A percentile compares a stretch with the other conserved stretches of the same genome.
These are phyloP conservation scores for Insectozyma bohioensis DNA, from an alignment of 1,139 yeast genomes.

Conservation along the genomic window DNA sequence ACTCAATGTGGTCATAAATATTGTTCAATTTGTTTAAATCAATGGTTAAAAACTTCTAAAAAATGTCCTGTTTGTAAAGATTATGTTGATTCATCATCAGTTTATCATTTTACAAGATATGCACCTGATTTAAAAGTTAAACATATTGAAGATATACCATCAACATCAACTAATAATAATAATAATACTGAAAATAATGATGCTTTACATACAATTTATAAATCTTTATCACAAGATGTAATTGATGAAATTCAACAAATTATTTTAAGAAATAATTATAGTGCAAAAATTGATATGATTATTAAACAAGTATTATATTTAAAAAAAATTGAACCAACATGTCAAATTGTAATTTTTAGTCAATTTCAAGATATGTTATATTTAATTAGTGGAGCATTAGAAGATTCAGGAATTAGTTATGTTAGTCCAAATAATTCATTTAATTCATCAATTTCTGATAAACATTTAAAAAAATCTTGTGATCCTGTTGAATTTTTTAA, in stretches of 20 bases:
- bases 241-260: conserved; percentile 47
- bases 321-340: conserved; percentile 54
- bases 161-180: too few species aligned
- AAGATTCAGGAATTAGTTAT: conserved; percentile 53
- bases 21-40: conserved; percentile 71
- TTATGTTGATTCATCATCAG: conserved; percentile 38
- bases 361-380: conserved; percentile 81
- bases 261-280: conserved; percentile 53
- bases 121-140: conserved; percentile 49
- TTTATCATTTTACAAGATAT: conserved; percentile 59
- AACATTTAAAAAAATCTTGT: conserved; percentile 19
- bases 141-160: conserved; percentile 28
- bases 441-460: neutral
- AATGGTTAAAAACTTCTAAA: conserved; percentile 60
- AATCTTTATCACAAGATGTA: conserved; percentile 40
- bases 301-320: conserved; percentile 70
- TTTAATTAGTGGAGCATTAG: conserved; percentile 67
- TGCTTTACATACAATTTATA: conserved; percentile 47
- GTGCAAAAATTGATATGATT: conserved; percentile 84
- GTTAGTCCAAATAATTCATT: conserved; percentile 23
- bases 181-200: too few species aligned
- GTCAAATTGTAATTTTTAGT: conserved; percentile 82
- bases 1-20: conserved; percentile 90
- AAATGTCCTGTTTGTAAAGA: conserved; percentile 82
- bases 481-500: conserved; percentile 65